Evolutionary conservation across 208 protist species (phyloP).

Genomic region (Wallacemonas sp.): DNA sequence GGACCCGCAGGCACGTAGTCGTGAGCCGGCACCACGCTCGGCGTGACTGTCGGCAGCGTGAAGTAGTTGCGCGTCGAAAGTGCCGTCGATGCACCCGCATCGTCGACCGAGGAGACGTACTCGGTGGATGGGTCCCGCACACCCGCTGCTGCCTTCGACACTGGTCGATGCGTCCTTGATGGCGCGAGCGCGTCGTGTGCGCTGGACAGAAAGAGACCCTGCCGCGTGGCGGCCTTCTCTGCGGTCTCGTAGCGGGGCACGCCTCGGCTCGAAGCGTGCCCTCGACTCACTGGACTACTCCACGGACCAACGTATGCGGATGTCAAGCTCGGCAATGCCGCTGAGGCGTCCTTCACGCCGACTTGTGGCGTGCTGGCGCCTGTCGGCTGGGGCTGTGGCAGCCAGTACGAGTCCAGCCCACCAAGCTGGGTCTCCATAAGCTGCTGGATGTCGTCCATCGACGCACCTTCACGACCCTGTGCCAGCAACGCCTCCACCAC

Average conservation of each 20-base stretch:
- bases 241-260: not conserved
- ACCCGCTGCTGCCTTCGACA: no score
- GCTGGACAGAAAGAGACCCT: not conserved
- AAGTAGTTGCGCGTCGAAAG: not conserved
- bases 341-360: not conserved
- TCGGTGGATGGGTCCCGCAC: no score
- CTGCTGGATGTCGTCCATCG: constrained; percentile 21
- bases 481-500: constrained; percentile 44
- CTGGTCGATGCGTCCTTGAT: no score
- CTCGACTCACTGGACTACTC: not conserved
- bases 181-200: not conserved
- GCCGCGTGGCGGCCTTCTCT: not conserved
- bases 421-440: constrained; percentile 20
- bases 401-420: constrained; percentile 11
- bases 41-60: not conserved
- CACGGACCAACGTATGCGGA: not conserved
- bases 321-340: not conserved
- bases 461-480: constrained; percentile 15
- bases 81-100: not conserved
- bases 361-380: not conserved
- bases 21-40: not conserved
- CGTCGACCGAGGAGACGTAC: not conserved
- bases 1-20: no score
- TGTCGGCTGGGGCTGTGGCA: not conserved
- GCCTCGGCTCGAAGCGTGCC: not conserved